These are phyloP conservation scores for Ganoderma boninense DNA, from an alignment of 1,284 basidiomycete species.

Conservation along the genomic window DNA sequence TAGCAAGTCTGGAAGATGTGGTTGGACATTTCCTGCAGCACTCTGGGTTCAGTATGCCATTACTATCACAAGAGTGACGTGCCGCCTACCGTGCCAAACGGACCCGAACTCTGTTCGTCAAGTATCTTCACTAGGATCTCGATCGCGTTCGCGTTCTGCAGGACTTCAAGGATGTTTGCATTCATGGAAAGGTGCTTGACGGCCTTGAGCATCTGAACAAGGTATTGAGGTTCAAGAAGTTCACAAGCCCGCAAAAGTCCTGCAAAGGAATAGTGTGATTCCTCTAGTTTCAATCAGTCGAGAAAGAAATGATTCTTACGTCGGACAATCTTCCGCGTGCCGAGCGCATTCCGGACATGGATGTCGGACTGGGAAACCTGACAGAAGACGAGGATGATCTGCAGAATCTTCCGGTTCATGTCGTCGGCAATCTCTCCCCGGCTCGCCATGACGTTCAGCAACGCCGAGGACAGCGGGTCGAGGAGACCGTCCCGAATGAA, in stretches of 20 bases:
- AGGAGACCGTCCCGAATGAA: slow-evolving; percentile 95
- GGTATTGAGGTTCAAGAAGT: slow-evolving; percentile 82
- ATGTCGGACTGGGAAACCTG: slow-evolving; percentile 95
- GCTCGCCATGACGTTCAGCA: slow-evolving; percentile 88
- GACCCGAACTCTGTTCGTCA: slow-evolving; percentile 81
- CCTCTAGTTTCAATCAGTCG: no score
- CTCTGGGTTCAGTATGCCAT: not conserved
- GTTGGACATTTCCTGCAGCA: slow-evolving; percentile 86
- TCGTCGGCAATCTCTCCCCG: slow-evolving; percentile 73
- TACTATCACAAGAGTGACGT: not conserved
- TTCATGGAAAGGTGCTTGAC: slow-evolving; percentile 97
- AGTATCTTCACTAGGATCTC: slow-evolving; percentile 89
- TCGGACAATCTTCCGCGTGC: slow-evolving; percentile 88
- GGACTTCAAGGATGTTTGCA: slow-evolving; percentile 86
- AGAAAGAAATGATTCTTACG: slow-evolving; percentile 61
- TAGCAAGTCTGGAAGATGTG: slow-evolving; percentile 96
- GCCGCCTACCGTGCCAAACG: slow-evolving; percentile 79
- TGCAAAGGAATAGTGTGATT: slow-evolving; percentile 40
- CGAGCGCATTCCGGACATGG: slow-evolving; percentile 91
- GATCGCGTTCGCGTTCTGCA: slow-evolving; percentile 96
- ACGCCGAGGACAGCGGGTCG: slow-evolving; percentile 90
- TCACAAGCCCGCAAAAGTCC: slow-evolving; percentile 88
- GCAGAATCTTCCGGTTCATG: slow-evolving; percentile 89
- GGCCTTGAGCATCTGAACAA: slow-evolving; percentile 92
- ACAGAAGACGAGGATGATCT: slow-evolving; percentile 92